phyloP scores from a whole-genome alignment of 805 yeast species.

The Metschnikowia anglica region DNA sequence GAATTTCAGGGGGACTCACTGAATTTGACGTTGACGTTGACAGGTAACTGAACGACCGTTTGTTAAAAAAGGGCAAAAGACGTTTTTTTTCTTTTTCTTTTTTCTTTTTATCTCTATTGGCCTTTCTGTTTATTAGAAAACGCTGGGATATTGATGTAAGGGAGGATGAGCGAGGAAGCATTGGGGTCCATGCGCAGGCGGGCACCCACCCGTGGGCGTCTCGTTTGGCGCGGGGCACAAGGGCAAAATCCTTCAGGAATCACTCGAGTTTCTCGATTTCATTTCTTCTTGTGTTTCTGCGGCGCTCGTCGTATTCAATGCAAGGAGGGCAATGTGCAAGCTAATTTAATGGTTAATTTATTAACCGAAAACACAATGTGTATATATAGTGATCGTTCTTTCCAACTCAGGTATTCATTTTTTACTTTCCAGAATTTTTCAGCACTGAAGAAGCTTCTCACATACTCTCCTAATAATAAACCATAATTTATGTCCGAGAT shows the following conservation, averaged over 20 bases:
- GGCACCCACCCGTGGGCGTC: constrained; percentile 9
- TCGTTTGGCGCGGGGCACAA: background rate
- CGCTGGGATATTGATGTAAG: too few relatives aligned
- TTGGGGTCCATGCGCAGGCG: background rate
- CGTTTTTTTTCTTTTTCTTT: background rate
- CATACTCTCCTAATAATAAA: background rate
- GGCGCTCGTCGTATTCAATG: constrained; percentile 10
- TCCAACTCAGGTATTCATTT: background rate
- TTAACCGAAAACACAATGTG: too few relatives aligned
- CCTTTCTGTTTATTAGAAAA: too few relatives aligned
- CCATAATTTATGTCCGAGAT: constrained; percentile 26
- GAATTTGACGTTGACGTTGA: background rate
- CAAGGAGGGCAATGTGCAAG: constrained; percentile 9
- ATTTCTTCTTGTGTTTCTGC: constrained; percentile 9
- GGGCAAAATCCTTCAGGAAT: background rate
- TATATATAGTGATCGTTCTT: too few relatives aligned
- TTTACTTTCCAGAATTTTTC: background rate
- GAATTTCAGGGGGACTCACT: background rate
- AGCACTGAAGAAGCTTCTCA: constrained; percentile 1
- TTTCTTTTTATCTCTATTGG: too few relatives aligned
- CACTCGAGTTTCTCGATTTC: constrained; percentile 3
- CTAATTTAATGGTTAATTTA: constrained; percentile 4
- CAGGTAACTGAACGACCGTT: background rate
- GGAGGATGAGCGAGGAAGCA: too few relatives aligned
- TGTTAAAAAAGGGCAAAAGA: background rate